These are phyloP conservation scores for Eucalyptus guilfoylei DNA, from an alignment of 345 rosid genomes.

Conservation along the genomic window DNA sequence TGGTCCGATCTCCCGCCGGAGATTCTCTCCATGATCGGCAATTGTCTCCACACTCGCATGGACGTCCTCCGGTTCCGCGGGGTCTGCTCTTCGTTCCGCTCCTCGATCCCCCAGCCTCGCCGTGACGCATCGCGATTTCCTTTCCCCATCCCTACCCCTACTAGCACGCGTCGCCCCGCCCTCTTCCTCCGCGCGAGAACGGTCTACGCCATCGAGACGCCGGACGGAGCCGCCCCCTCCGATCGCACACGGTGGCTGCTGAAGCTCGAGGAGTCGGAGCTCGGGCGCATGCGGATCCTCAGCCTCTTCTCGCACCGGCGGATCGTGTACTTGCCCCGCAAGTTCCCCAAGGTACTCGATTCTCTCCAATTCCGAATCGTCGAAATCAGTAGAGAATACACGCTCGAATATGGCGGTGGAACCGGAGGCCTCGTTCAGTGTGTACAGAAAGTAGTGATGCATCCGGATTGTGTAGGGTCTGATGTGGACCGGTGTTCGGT, in stretches of 20 bases:
- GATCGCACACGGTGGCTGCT: too few species aligned
- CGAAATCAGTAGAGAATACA: too few species aligned
- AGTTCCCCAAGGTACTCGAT: too few species aligned
- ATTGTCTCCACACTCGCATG: not conserved
- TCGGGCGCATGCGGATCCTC: too few species aligned
- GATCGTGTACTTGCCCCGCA: too few species aligned
- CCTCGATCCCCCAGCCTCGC: not conserved
- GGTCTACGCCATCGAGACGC: too few species aligned
- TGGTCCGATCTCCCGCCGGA: constrained; percentile 1
- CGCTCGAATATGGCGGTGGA: not conserved
- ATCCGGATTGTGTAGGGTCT: not conserved
- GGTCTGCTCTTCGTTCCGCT: too few species aligned
- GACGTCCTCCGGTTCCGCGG: not conserved
- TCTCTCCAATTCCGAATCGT: too few species aligned
- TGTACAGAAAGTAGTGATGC: not conserved
- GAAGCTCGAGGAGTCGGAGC: too few species aligned
- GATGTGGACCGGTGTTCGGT: not conserved
- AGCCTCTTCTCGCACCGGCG: too few species aligned
- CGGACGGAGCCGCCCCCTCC: too few species aligned
- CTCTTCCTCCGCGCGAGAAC: too few species aligned
- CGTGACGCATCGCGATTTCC: not conserved
- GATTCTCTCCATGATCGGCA: not conserved
- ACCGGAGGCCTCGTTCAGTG: not conserved
- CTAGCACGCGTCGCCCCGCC: not conserved
- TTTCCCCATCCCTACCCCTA: not conserved